These are phyloP conservation scores for Megacollybia platyphylla DNA, from an alignment of 1,284 basidiomycete species.

Conservation along the genomic window DNA sequence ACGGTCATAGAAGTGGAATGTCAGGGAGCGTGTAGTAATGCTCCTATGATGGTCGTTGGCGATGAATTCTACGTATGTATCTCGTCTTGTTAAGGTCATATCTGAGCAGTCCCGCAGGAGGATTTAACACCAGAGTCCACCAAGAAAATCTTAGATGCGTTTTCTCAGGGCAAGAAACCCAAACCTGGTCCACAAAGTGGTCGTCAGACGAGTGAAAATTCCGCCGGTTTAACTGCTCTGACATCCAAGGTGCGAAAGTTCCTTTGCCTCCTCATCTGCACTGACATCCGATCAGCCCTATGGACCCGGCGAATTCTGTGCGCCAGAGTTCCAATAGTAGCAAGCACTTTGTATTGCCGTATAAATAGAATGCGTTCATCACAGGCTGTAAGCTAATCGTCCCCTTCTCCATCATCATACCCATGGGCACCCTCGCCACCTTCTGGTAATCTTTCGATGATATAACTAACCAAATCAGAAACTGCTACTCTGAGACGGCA, in stretches of 20 bases:
- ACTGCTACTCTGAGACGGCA: conserved; percentile 2
- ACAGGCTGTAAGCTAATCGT: conserved; percentile 31
- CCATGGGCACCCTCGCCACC: conserved; percentile 55
- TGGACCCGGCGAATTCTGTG: conserved; percentile 85
- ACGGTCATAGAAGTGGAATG: conserved; percentile 98
- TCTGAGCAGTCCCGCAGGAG: conserved; percentile 46
- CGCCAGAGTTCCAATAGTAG: conserved; percentile 71
- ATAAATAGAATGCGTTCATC: conserved; percentile 2
- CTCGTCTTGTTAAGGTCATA: conserved; percentile 3
- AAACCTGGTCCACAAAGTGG: conserved; percentile 88
- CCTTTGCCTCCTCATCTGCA: conserved; percentile 6
- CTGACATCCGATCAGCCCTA: conserved; percentile 56
- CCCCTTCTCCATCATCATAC: conserved; percentile 65
- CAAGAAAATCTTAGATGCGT: conserved; percentile 77
- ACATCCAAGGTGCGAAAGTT: conserved; percentile 44
- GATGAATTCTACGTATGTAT: conserved; percentile 88
- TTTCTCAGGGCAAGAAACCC: conserved; percentile 78
- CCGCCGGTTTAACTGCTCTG: conserved; percentile 78
- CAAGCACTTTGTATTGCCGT: conserved; percentile 7
- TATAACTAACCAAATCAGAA: conserved; percentile 37
- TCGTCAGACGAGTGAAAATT: conserved; percentile 82
- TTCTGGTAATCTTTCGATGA: conserved; percentile 68
- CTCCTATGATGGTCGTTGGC: conserved; percentile 96
- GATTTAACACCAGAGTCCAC: conserved; percentile 91
- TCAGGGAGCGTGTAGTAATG: conserved; percentile 95